phyloP scores from a whole-genome alignment of 441 rosid species.

The Populus hybrid region DNA sequence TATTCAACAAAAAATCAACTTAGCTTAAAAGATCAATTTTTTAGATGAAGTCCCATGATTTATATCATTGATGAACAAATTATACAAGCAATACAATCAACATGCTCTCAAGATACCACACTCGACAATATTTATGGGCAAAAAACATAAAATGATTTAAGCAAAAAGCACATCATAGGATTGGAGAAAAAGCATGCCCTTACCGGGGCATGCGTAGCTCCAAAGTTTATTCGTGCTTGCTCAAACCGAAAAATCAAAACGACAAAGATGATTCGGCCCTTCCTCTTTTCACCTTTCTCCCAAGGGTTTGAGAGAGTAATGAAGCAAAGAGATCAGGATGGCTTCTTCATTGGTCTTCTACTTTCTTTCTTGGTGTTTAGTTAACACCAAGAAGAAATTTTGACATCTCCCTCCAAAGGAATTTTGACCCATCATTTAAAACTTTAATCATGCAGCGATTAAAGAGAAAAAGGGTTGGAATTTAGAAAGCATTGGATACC shows the following conservation, averaged over 20 bases:
- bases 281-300: background rate
- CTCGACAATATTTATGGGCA: background rate
- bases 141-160: too few species aligned
- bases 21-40: too few species aligned
- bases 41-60: too few species aligned
- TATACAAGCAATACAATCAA: too few species aligned
- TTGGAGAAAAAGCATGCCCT: background rate
- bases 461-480: background rate
- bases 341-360: background rate
- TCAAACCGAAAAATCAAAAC: background rate
- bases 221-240: background rate
- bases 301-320: too few species aligned
- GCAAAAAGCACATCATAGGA: background rate
- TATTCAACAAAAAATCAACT: too few species aligned
- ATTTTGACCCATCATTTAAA: background rate
- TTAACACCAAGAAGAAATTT: background rate
- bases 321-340: too few species aligned
- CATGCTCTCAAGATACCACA: background rate
- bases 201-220: background rate
- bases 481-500: background rate
- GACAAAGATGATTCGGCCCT: background rate
- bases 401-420: background rate
- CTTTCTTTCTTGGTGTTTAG: background rate
- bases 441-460: background rate
- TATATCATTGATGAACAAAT: too few species aligned